A percentile compares a stretch with the other conserved stretches of the same genome.
Evolutionary conservation across 1,284 basidiomycete genomes (phyloP).

Genomic region (Puccinia hordei): DNA sequence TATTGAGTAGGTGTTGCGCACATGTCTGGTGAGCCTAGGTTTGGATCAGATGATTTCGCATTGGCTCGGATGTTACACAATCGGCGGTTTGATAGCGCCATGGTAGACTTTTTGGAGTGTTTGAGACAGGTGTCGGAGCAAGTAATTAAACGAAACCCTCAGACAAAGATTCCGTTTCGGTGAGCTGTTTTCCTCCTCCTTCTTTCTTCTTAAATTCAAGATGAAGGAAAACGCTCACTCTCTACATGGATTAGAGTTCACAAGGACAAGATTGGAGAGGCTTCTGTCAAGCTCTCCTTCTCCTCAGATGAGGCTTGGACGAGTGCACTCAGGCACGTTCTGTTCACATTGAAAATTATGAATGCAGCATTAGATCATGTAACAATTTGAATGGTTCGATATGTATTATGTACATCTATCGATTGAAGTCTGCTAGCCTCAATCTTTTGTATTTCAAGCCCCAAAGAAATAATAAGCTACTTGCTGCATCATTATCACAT

Average conservation of each 20-base stretch:
- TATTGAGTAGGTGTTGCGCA: not conserved
- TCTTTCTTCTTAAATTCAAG: constrained; percentile 34
- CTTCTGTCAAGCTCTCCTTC: constrained; percentile 89
- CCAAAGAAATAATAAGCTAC: no score
- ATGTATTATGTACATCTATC: no score
- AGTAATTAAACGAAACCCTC: constrained; percentile 71
- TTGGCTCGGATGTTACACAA: constrained; percentile 85
- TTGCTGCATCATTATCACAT: no score
- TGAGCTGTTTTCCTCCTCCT: constrained; percentile 61
- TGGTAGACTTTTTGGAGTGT: constrained; percentile 94
- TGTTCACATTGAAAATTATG: constrained; percentile 73
- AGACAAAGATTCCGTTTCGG: constrained; percentile 81
- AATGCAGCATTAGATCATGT: constrained; percentile 38
- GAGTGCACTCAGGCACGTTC: constrained; percentile 82
- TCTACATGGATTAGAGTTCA: constrained; percentile 67
- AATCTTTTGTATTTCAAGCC: no score
- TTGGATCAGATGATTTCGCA: constrained; percentile 83
- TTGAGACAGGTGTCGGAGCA: constrained; percentile 85
- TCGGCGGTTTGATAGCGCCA: constrained; percentile 89
- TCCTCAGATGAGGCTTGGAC: constrained; percentile 91
- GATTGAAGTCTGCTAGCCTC: no score
- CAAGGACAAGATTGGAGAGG: constrained; percentile 93
- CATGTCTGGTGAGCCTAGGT: constrained; percentile 53
- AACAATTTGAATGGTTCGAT: not conserved
- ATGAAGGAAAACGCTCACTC: not conserved